A percentile compares a stretch with the other conserved stretches of the same genome.
Conservation (phyloP, 441 rosid genomes). For the Gossypium schwendimanii region DNA sequence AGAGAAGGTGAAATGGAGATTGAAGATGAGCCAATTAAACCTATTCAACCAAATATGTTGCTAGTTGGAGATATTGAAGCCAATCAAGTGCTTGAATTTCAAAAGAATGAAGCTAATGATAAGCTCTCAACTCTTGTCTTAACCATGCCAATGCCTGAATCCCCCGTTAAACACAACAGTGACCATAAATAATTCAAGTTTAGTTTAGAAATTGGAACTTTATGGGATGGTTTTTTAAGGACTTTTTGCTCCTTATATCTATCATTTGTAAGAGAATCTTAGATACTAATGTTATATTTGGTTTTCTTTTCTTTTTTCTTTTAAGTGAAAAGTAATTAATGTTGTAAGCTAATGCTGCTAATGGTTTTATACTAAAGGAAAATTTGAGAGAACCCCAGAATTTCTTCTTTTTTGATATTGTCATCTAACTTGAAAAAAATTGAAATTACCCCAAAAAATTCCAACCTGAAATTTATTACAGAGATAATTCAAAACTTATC, state of each 20-base stretch:
- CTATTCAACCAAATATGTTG: constrained; percentile 15
- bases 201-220: background rate
- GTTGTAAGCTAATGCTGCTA: background rate
- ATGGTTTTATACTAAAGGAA: background rate
- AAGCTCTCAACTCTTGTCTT: constrained; percentile 22
- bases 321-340: background rate
- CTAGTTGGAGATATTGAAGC: constrained; percentile 38
- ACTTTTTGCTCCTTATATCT: constrained; percentile 5
- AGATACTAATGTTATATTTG: background rate
- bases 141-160: constrained; percentile 21
- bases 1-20: constrained; percentile 21
- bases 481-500: background rate
- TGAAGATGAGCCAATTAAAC: constrained; percentile 35
- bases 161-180: constrained; percentile 20
- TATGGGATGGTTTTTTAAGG: constrained; percentile 4
- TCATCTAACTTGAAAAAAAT: background rate
- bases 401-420: background rate
- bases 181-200: constrained; percentile 12
- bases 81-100: constrained; percentile 20
- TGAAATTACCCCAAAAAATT: no score
- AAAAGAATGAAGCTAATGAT: constrained; percentile 29
- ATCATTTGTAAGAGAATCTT: background rate
- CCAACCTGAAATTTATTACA: no score
- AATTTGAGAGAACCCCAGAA: constrained; percentile 1
- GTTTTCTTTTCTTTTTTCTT: background rate